Conservation (phyloP, 148 eudicot species). For the Amaranthus palmeri region DNA sequence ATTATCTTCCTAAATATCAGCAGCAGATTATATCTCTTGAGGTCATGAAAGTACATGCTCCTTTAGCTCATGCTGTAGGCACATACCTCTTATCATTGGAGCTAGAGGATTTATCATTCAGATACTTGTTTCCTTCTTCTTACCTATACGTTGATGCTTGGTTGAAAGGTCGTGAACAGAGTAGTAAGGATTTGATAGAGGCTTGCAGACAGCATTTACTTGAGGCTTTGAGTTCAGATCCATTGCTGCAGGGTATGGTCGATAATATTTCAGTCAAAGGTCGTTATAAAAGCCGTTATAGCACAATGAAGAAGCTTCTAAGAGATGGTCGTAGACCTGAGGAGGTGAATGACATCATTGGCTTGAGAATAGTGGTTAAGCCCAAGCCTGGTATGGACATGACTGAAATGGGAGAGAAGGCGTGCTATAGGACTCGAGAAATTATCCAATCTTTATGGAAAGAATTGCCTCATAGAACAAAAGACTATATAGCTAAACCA, state of each 20-base stretch:
- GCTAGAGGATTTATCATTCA: constrained; percentile 85
- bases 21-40: constrained; percentile 71
- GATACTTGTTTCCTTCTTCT: constrained; percentile 82
- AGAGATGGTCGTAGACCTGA: constrained; percentile 91
- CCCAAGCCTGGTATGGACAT: constrained; percentile 39
- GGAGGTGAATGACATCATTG: constrained; percentile 87
- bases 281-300: constrained; percentile 89
- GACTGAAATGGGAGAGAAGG: constrained; percentile 50
- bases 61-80: constrained; percentile 89
- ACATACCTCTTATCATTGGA: constrained; percentile 59
- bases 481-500: constrained; percentile 82
- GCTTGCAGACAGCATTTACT: constrained; percentile 53
- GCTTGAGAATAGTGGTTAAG: constrained; percentile 66
- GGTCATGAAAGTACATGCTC: constrained; percentile 91
- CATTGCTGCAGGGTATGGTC: constrained; percentile 47
- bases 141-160: constrained; percentile 82
- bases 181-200: constrained; percentile 61
- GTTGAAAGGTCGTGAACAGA: constrained; percentile 80
- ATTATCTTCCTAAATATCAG: constrained; percentile 70
- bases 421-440: constrained; percentile 77
- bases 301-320: constrained; percentile 95
- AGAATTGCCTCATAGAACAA: constrained; percentile 73
- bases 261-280: constrained; percentile 63
- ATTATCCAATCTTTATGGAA: constrained; percentile 72
- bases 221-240: constrained; percentile 49